phyloP scores from a whole-genome alignment of 371 early-diverging fungal genomes.

The Mucor plumbeus region DNA sequence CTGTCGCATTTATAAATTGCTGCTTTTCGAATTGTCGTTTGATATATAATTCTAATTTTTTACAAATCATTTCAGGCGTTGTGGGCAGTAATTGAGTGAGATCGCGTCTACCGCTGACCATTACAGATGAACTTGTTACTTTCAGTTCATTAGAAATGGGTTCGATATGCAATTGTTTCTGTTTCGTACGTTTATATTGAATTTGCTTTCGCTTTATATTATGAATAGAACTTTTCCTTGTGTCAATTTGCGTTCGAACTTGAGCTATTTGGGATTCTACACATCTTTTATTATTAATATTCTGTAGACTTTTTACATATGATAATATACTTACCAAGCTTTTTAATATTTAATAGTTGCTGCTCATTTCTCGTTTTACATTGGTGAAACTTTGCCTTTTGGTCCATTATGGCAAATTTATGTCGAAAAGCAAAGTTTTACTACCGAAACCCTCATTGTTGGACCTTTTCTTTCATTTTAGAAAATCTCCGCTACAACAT shows the following conservation, averaged over 20 bases:
- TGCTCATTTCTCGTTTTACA: constrained; percentile 21
- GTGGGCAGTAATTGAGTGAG: constrained; percentile 10
- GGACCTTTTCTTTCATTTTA: no score
- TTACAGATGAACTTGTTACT: background rate
- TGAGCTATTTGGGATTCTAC: constrained; percentile 23
- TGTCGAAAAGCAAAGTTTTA: no score
- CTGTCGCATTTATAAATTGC: background rate
- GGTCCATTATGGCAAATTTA: constrained; percentile 1
- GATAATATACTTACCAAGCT: constrained; percentile 13
- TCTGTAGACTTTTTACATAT: background rate
- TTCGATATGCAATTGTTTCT: background rate
- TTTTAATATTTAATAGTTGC: constrained; percentile 2
- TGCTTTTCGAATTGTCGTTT: background rate
- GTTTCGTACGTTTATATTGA: background rate
- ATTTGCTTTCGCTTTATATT: background rate
- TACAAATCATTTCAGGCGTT: constrained; percentile 17
- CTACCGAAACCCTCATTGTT: no score
- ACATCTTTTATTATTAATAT: background rate
- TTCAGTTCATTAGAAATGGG: background rate
- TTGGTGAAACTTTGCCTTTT: constrained; percentile 1
- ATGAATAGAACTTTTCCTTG: background rate
- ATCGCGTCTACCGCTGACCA: constrained; percentile 12
- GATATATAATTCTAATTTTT: constrained; percentile 14
- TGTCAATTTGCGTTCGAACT: constrained; percentile 6
- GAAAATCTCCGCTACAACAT: no score